Base-by-base conservation (phyloP, 495 filamentous ascomycete genomes). In the Lasiosphaeria ovina region DNA sequence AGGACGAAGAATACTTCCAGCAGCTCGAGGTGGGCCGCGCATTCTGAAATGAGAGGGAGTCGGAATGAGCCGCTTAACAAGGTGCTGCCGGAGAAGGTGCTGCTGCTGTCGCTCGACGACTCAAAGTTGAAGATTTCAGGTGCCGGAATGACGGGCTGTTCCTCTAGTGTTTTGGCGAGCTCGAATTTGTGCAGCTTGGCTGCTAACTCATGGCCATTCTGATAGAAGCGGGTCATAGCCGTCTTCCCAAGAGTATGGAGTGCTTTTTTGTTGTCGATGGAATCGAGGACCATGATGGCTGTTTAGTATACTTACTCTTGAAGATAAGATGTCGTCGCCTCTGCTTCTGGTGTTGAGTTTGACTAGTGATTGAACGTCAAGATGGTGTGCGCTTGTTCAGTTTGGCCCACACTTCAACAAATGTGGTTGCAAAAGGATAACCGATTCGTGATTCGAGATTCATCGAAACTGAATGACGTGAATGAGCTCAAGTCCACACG, bases 11-110 rank as follows among this genome's bases (percentile, higher is more conserved):
- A 53, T 1, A 35, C 35, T 31, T 59, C 57, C 17, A 59, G 48
- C 0, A 59, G 49, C 36, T 59, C 57, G 47, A 59, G 48, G 51
- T 59, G 57, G 12, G 51, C 51, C 16, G 57, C 57, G 24, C 48
- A 53, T 45, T 59, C 57, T 34, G 57, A 59, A 14, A 51, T 9
- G 1, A 24, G 50, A 12, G 57, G 57, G 14, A 53, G 10, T 42
- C 57, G 17, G 0, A 45, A 17, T 12, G 6, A n/a, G 42, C 32
- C 14, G 3, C 3, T 32, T 44, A 17, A n/a, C 11, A 49, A 40
- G 4, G 36, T 12, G 34, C 17, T 51, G 4, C 17, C 44, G 17
- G 5, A 44, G 3, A 1, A 34, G 36, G 11, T 45, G 6, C 11
- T 14, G 12, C 5, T 3, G 42, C 6, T 45, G 11, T n/a, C 16